Conservation (phyloP, 2,329 filamentous ascomycete genomes). For the Celoporthe dispersa region DNA sequence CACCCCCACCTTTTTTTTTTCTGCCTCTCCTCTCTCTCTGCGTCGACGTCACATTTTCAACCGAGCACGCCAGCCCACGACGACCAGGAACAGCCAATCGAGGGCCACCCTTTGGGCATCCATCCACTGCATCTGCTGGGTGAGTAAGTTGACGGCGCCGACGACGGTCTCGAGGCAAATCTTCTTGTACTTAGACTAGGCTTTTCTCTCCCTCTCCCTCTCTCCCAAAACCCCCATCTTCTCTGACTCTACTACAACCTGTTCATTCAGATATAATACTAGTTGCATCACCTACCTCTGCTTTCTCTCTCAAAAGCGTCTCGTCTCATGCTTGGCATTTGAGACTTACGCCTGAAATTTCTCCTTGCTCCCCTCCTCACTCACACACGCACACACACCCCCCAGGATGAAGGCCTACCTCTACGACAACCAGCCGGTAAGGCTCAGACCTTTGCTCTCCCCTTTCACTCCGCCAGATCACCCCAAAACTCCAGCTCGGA, state of each 20-base stretch:
- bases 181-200: background rate
- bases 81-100: conserved; percentile 23
- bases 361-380: conserved; percentile 37
- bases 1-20: conserved; percentile 13
- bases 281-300: background rate
- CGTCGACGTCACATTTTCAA: conserved; percentile 28
- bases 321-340: background rate
- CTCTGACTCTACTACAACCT: background rate
- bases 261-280: background rate
- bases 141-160: conserved; percentile 4
- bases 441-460: conserved; percentile 32
- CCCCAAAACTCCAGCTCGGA: background rate
- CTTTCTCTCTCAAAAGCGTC: background rate
- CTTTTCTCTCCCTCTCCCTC: background rate
- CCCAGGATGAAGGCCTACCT: conserved; percentile 60
- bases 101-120: conserved; percentile 22
- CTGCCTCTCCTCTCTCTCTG: background rate
- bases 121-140: background rate
- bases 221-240: background rate
- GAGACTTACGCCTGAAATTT: background rate
- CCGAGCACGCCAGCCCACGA: conserved; percentile 28
- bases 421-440: conserved; percentile 60
- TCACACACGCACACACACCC: background rate
- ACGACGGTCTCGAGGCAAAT: conserved; percentile 15
- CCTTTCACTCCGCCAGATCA: conserved; percentile 8